Evolutionary conservation across 2,329 filamentous ascomycete species (phyloP), one percentile per base, ranked within the genome.

Genomic region (Cryphonectria japonica): DNA sequence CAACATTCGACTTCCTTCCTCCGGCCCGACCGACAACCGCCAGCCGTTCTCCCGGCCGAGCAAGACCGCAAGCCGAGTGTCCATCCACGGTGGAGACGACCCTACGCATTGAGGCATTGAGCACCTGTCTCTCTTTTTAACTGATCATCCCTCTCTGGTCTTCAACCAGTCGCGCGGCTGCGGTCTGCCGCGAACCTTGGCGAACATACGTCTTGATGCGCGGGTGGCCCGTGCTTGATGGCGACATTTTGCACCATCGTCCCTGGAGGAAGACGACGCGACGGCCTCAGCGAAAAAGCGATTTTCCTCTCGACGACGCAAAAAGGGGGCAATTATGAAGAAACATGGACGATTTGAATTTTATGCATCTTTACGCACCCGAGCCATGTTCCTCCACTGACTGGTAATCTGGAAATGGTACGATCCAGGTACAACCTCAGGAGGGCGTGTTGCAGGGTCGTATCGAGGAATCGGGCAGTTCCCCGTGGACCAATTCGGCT

Each of bases 11-110:
- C 59, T 43, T 68, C 61, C 71, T 43, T 26, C 32, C 57, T 61
- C 70, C 70, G 70, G 64, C 34, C 29, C 14, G 34, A 52, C 71
- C 71, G 71, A 72, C 43, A 72, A 32, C 71, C 71, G 71, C 54
- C 60, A 66, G 67, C 68, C 71, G 68, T 19, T 22, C 37, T 32
- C 46, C 71, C 61, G 34, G 60, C 65, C 54, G 66, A 67, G 41
- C 63, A 34, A 34, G 14, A 19, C 63, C 66, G 66, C 39, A 39
- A 39, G 66, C 66, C 66, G 52, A 65, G 26, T 65, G n/a, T 62
- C 34, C 60, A 43, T 41, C n/a, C 61, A n/a, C n/a, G n/a, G 63
- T 65, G 61, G 54, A 32, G 54, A 50, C 14, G 13, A 32, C 54
- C 54, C 34, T 32, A 59, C 54, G 61, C 39, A 64, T 64, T 32